A percentile compares a stretch with the other conserved stretches of the same genome.
Conservation (phyloP, 169 alveolate species). For the Babesia microti region DNA sequence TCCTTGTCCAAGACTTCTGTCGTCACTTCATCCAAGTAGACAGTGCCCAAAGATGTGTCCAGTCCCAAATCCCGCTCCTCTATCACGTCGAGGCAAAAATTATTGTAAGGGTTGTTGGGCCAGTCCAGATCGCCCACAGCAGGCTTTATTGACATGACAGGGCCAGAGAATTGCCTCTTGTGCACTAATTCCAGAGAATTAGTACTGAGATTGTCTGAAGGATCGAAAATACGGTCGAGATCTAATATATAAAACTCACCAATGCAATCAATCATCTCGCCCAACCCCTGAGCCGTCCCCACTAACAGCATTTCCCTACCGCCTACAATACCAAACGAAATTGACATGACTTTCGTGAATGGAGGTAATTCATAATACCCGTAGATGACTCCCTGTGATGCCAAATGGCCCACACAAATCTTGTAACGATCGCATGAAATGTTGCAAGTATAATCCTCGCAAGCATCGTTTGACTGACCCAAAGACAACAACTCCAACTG, state of each 20-base stretch:
- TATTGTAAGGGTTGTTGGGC: constrained; percentile 12
- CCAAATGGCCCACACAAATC: too few relatives aligned
- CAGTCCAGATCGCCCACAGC: constrained; percentile 18
- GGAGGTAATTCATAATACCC: constrained; percentile 25
- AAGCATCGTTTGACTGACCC: too few relatives aligned
- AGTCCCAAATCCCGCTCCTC: not conserved
- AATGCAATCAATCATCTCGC: constrained; percentile 38
- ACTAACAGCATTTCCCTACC: constrained; percentile 22
- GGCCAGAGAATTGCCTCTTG: constrained; percentile 35
- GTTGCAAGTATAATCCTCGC: too few relatives aligned
- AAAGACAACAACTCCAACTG: too few relatives aligned
- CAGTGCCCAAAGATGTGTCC: constrained; percentile 8
- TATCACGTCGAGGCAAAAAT: constrained; percentile 13
- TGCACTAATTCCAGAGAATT: constrained; percentile 5
- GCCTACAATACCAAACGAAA: constrained; percentile 35
- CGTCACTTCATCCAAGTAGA: constrained; percentile 1
- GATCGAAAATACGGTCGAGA: constrained; percentile 7
- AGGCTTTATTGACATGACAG: constrained; percentile 25
- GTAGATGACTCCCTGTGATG: too few relatives aligned
- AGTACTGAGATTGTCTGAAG: not conserved
- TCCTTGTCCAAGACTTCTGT: constrained; percentile 7
- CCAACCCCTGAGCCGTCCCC: constrained; percentile 37
- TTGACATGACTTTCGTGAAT: constrained; percentile 21
- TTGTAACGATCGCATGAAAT: too few relatives aligned
- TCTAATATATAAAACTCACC: constrained; percentile 27